Evolutionary conservation across 164 flowering plant species (phyloP).

Genomic region (Houttuynia cordata): DNA sequence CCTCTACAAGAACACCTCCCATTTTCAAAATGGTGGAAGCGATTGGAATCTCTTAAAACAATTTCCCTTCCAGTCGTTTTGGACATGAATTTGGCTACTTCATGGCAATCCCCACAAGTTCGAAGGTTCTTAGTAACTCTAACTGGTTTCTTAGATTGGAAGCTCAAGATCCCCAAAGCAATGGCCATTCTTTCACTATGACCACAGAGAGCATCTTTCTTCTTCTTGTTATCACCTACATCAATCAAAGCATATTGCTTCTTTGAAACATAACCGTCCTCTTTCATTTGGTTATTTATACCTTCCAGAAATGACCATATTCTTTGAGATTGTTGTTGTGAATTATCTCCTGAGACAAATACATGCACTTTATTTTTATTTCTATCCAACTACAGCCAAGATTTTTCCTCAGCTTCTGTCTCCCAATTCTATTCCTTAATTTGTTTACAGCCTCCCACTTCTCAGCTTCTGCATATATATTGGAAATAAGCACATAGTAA

Average conservation of each 20-base stretch:
- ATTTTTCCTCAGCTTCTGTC: constrained; percentile 30
- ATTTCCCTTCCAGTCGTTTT: constrained; percentile 33
- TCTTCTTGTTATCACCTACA: constrained; percentile 31
- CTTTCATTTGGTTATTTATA: constrained; percentile 29
- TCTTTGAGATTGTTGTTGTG: constrained; percentile 27
- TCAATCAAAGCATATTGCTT: constrained; percentile 31
- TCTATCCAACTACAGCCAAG: constrained; percentile 69
- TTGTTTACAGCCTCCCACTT: constrained; percentile 51
- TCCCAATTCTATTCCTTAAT: constrained; percentile 28
- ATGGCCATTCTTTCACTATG: constrained; percentile 66
- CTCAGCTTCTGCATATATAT: constrained; percentile 57
- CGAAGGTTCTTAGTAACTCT: constrained; percentile 44
- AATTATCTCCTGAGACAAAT: constrained; percentile 37
- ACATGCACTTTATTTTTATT: constrained; percentile 35
- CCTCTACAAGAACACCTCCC: constrained; percentile 64
- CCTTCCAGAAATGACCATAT: constrained; percentile 24
- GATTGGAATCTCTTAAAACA: constrained; percentile 44
- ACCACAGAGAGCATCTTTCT: constrained; percentile 45
- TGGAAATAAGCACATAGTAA: constrained; percentile 44
- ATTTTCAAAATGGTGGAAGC: constrained; percentile 59
- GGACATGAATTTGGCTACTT: constrained; percentile 55
- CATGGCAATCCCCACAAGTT: constrained; percentile 61
- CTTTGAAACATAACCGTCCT: constrained; percentile 26
- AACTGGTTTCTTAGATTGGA: constrained; percentile 32
- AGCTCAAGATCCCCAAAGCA: constrained; percentile 44